Evolutionary conservation across 2,329 filamentous ascomycete genomes (phyloP), one percentile per base, ranked within the genome.

Genomic region (Taxawa tesnikishii): DNA sequence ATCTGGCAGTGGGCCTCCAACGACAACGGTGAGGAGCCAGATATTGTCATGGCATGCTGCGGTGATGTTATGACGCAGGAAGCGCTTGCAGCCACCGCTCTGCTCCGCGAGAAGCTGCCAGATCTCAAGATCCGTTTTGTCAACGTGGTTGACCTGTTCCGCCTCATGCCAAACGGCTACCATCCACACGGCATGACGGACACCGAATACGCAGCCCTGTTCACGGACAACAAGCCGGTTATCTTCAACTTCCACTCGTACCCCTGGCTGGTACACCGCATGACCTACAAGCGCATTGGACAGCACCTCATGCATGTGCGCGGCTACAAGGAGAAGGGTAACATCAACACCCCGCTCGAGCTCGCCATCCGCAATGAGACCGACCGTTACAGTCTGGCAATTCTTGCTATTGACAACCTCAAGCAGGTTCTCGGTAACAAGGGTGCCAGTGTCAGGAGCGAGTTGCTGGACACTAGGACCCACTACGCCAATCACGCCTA

Each of bases 161-260:
- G 81, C 57, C 66, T 87, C 29, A 82, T 84, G 44, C 71, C 75
- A 37, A 64, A 73, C 35, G 60, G 56, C 13, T 73, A 83, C 45
- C 81, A 87, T 51, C 75, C 80, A 0, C 81, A 87, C 56, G 81
- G 80, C 25, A 64, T 85, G 36, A 67, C 63, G 0, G 73, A 82
- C 43, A 41, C 45, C 12, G 75, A 83, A 49, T 87, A 76, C 71
- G 56, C 56, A 10, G 63, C 76, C 24, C 59, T 84, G 42, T 87
- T 87, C 64, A 85, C 80, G 1, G 63, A 67, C 11, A 63, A 83
- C 60, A 75, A 67, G 42, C 81, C 80, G 14, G 63, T 83, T 50
- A 74, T 85, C 49, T 85, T 87, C 65, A 85, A 84, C 62, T 87
- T 85, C 70, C 81, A 87, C 61, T 79, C 73, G 18, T 85, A 87